phyloP scores from a whole-genome alignment of 140 eudicot species.

The Flaveria floridana region DNA sequence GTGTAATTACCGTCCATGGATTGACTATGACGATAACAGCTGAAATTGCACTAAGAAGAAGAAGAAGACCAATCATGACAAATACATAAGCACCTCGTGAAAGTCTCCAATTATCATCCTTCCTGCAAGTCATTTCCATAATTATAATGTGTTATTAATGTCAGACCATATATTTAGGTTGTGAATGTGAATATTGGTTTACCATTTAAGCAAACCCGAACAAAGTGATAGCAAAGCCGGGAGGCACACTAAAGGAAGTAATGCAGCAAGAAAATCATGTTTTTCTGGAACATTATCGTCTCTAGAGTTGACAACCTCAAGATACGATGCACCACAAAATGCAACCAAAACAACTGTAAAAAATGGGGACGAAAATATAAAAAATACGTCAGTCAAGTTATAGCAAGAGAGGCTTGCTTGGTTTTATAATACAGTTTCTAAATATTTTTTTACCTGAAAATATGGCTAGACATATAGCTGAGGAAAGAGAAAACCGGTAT shows the following conservation, averaged over 20 bases:
- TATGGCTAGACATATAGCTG: slow-evolving; percentile 81
- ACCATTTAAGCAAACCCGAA: slow-evolving; percentile 95
- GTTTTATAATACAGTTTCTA: neutral
- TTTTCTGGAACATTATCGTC: slow-evolving; percentile 64
- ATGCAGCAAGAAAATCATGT: slow-evolving; percentile 87
- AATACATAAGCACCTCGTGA: slow-evolving; percentile 82
- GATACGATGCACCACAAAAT: slow-evolving; percentile 87
- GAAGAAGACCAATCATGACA: slow-evolving; percentile 77
- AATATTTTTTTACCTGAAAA: slow-evolving; percentile 60
- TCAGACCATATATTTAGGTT: neutral
- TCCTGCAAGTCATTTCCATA: slow-evolving; percentile 53
- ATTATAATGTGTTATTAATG: neutral
- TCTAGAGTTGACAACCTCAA: slow-evolving; percentile 74
- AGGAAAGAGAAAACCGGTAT: slow-evolving; percentile 76
- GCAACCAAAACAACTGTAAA: slow-evolving; percentile 78
- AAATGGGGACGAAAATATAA: neutral
- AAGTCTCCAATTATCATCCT: slow-evolving; percentile 93
- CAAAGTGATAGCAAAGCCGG: slow-evolving; percentile 85
- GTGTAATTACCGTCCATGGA: slow-evolving; percentile 84
- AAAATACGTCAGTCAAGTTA: neutral
- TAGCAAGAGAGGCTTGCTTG: slow-evolving; percentile 2
- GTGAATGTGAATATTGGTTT: slow-evolving; percentile 22
- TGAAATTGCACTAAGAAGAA: slow-evolving; percentile 85
- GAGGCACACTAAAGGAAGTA: slow-evolving; percentile 93
- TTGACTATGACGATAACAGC: slow-evolving; percentile 68